These are phyloP conservation scores for Jatropha curcas DNA, from an alignment of 345 rosid species.

Conservation along the genomic window DNA sequence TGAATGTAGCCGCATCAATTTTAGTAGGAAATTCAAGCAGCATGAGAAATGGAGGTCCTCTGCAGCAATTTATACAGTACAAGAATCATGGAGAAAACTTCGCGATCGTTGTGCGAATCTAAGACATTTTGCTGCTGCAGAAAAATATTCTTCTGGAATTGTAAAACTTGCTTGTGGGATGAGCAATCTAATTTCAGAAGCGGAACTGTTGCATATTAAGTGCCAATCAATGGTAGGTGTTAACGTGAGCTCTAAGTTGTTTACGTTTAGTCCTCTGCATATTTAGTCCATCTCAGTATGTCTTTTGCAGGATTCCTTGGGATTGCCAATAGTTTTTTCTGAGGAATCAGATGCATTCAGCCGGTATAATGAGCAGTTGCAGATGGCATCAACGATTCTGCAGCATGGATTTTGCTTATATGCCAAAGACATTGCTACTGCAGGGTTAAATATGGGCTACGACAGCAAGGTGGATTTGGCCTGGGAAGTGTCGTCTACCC, in stretches of 20 bases:
- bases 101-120: conserved; percentile 41
- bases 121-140: conserved; percentile 48
- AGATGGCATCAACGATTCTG: conserved; percentile 55
- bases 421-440: conserved; percentile 48
- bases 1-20: conserved; percentile 83
- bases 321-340: conserved; percentile 34
- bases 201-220: conserved; percentile 53
- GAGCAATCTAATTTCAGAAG: conserved; percentile 72
- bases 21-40: conserved; percentile 39
- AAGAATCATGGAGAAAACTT: conserved; percentile 70
- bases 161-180: conserved; percentile 50
- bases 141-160: conserved; percentile 52
- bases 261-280: conserved; percentile 10
- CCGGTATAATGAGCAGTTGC: conserved; percentile 50
- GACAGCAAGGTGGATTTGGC: conserved; percentile 32
- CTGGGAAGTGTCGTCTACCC: conserved; percentile 34
- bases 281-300: conserved; percentile 13
- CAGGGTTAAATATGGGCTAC: conserved; percentile 31
- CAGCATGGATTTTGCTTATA: conserved; percentile 60
- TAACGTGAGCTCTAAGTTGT: not conserved
- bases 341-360: conserved; percentile 45
- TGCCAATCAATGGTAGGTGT: conserved; percentile 49
- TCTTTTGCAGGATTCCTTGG: conserved; percentile 55
- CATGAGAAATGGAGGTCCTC: conserved; percentile 28
- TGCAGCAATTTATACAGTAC: conserved; percentile 41